Conservation (phyloP, 2,329 filamentous ascomycete species). For the Neofusicoccum umdonicola region DNA sequence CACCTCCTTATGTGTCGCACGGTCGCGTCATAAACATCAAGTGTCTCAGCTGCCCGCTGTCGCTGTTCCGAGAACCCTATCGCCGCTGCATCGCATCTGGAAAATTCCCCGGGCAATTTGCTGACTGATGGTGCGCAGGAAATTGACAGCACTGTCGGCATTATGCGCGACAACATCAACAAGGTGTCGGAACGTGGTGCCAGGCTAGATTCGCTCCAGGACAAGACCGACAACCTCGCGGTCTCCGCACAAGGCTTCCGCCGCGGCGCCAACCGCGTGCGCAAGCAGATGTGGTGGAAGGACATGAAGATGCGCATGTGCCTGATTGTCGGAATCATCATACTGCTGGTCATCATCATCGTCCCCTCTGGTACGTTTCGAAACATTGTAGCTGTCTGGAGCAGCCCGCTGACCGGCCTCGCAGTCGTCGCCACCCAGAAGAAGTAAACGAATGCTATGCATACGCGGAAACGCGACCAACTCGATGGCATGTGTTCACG, state of each 20-base stretch:
- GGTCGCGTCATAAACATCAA: slow-evolving; percentile 3
- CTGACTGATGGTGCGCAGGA: slow-evolving; percentile 57
- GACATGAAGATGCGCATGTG: slow-evolving; percentile 99
- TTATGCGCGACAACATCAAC: slow-evolving; percentile 97
- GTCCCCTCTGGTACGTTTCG: slow-evolving; percentile 74
- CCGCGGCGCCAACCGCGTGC: slow-evolving; percentile 90
- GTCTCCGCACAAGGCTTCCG: slow-evolving; percentile 93
- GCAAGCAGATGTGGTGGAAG: slow-evolving; percentile 99
- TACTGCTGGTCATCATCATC: slow-evolving; percentile 91
- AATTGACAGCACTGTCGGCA: slow-evolving; percentile 93
- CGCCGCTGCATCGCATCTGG: neutral
- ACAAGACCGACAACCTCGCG: slow-evolving; percentile 91
- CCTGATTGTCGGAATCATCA: slow-evolving; percentile 83
- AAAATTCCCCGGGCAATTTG: neutral
- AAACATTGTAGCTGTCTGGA: neutral
- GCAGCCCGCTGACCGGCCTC: slow-evolving; percentile 21
- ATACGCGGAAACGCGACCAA: slow-evolving; percentile 11
- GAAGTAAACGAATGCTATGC: slow-evolving; percentile 12
- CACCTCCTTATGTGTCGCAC: slow-evolving; percentile 14
- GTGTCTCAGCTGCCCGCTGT: slow-evolving; percentile 9
- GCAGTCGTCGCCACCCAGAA: slow-evolving; percentile 21
- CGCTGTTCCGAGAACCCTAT: neutral
- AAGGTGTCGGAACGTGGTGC: slow-evolving; percentile 93
- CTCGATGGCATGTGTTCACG: slow-evolving; percentile 18
- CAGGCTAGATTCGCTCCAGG: slow-evolving; percentile 80